Evolutionary conservation across 345 rosid genomes (phyloP).

Genomic region (Populus nigra): DNA sequence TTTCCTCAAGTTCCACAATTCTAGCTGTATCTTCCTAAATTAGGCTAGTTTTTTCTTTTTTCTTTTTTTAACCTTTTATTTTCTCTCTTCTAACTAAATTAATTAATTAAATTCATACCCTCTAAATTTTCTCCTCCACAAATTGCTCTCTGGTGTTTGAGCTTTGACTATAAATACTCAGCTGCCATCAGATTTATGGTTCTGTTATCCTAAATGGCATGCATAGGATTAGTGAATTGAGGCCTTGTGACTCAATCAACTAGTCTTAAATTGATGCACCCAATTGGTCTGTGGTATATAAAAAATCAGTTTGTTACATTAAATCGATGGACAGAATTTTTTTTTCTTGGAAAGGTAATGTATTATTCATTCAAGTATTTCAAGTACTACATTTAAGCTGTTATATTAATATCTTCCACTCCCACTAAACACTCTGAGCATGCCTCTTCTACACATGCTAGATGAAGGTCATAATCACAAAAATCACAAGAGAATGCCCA

Average conservation of each 20-base stretch:
- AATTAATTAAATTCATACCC: background rate
- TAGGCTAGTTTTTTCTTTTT: background rate
- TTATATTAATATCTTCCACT: background rate
- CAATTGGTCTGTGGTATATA: too few species aligned
- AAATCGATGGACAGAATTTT: background rate
- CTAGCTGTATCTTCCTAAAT: background rate
- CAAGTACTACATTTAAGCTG: background rate
- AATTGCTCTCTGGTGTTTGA: slow-evolving; percentile 21
- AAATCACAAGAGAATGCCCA: slow-evolving; percentile 77
- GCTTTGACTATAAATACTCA: background rate
- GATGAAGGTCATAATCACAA: slow-evolving; percentile 82
- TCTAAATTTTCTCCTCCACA: background rate
- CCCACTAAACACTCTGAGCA: background rate
- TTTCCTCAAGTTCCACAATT: background rate
- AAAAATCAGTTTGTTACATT: background rate
- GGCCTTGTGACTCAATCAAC: background rate
- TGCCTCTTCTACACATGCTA: slow-evolving; percentile 50
- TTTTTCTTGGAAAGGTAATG: background rate
- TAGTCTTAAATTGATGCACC: background rate
- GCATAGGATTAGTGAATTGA: background rate
- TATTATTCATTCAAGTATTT: background rate
- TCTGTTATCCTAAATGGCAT: background rate
- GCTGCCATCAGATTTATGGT: background rate
- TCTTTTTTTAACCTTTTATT: background rate
- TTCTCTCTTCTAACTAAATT: background rate